Evolutionary conservation across 495 filamentous ascomycete genomes (phyloP), one percentile per base, ranked within the genome.

Genomic region (Jackrogersella multiformis): DNA sequence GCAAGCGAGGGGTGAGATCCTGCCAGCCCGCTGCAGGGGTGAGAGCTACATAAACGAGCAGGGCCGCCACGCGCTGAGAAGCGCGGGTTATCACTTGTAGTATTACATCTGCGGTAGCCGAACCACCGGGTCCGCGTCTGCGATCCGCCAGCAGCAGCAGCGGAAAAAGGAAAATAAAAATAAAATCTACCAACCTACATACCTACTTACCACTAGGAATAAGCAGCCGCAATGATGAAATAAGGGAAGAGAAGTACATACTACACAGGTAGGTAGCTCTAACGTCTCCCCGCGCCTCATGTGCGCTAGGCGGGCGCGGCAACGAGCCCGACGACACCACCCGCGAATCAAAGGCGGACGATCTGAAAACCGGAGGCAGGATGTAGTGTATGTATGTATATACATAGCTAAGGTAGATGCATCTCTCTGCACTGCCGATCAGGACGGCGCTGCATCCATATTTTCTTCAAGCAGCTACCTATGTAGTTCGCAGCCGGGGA

Each of bases 121-220:
- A 66, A 62, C 61, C 67, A 70, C 61, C 67, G 67, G 67, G 67
- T 65, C 67, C 39, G 56, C 55, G 60, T 56, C 51, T 42, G 48
- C 42, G 41, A 7, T 49, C 55, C 16, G 44, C 36, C 52, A 41
- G 56, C 54, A 54, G 63, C 23, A n/a, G 52, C 24, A 48, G 44
- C 15, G 15, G 26, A 26, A 18, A 39, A 54, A 53, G 41, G 41
- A 18, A 35, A 42, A 12, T 35, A 30, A 30, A 30, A 44, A 46
- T 35, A 7, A 20, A 32, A n/a, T n/a, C n/a, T n/a, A n/a, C n/a
- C n/a, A n/a, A n/a, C n/a, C n/a, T n/a, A n/a, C n/a, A n/a, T n/a
- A n/a, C n/a, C n/a, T n/a, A n/a, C n/a, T n/a, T n/a, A n/a, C n/a
- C n/a, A n/a, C n/a, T n/a, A n/a, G n/a, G 6, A 16, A 13, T 23